Base-by-base conservation (phyloP, 2,329 filamentous ascomycete species). In the Phoma sp. region DNA sequence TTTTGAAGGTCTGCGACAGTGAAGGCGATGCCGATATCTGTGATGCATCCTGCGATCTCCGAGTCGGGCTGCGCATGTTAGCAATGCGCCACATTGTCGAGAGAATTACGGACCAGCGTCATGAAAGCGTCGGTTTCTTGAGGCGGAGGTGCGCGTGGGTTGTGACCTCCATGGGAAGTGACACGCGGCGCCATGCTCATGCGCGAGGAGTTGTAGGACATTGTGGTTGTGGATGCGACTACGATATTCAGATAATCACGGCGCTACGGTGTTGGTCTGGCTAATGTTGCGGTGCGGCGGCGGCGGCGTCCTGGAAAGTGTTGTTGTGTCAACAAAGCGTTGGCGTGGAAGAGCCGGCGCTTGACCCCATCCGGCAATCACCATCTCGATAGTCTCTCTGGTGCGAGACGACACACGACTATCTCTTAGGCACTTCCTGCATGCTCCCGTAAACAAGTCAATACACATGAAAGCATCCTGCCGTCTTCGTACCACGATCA, bases 11-110 rank as follows among this genome's bases (percentile, higher is more conserved):
- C 93, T 57, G 89, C 85, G 14, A 93, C 82, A 32, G 86, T 89
- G 75, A 98, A 97, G 25, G 86, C 87, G 67, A 98, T 93, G 55
- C 93, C 93, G 68, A 98, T 96, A 74, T 98, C 95, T 69, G 89
- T 95, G 79, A 99, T 97, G 76, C 95, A 99, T 73, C 90, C 92
- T 65, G 93, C 93, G 58, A 99, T 97, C 75, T 99, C 95, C 59
- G 80, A 78, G 61, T 87, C 85, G 42, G 84, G 80, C 85, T 88
- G 46, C 9, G n/a, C 4, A 4, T 11, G 55, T 70, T 51, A 71
- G 67, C 45, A 46, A 13, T 38, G 38, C 18, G 48, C 32, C 32
- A 29, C 25, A 36, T 23, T n/a, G 11, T 2, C 13, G 9, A 32
- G 35, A 4, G 27, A 7, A 46, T 52, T 14, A 38, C 71, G 57